Conservation (phyloP, 495 filamentous ascomycete genomes). For the Penicillium fimorum region DNA sequence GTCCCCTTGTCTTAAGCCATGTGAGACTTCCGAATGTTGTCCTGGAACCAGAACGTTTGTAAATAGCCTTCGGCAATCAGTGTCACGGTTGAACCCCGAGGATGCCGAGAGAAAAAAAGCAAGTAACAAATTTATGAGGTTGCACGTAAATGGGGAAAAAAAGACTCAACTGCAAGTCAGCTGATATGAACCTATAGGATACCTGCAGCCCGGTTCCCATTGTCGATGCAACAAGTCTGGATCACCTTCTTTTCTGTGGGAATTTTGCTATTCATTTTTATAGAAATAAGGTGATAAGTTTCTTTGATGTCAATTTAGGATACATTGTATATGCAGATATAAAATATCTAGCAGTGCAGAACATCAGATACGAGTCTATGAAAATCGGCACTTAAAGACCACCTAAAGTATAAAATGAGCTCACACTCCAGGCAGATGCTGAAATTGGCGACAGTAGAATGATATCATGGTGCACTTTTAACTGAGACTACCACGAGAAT, state of each 20-base stretch:
- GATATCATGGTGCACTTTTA: constrained; percentile 24
- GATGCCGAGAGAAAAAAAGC: neutral
- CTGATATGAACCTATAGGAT: constrained; percentile 19
- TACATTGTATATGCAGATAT: neutral
- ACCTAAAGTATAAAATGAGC: constrained; percentile 1
- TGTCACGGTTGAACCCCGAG: constrained; percentile 11
- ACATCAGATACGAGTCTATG: neutral
- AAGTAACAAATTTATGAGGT: neutral
- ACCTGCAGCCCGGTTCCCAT: constrained; percentile 26
- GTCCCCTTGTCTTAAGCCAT: constrained; percentile 8
- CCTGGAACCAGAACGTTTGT: neutral
- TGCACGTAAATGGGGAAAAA: neutral
- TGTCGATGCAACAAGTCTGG: constrained; percentile 14
- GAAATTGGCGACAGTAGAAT: constrained; percentile 2
- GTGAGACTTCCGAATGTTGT: constrained; percentile 17
- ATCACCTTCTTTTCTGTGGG: neutral
- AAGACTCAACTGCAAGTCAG: constrained; percentile 18
- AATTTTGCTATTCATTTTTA: neutral
- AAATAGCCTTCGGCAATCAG: neutral
- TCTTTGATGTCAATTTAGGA: neutral
- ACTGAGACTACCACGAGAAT: constrained; percentile 13
- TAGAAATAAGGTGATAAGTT: neutral
- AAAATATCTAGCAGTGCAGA: neutral
- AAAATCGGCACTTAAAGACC: neutral
- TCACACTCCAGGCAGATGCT: neutral